Conservation (phyloP, 352 stramenopile genomes). For the Pythium aristosporum region DNA sequence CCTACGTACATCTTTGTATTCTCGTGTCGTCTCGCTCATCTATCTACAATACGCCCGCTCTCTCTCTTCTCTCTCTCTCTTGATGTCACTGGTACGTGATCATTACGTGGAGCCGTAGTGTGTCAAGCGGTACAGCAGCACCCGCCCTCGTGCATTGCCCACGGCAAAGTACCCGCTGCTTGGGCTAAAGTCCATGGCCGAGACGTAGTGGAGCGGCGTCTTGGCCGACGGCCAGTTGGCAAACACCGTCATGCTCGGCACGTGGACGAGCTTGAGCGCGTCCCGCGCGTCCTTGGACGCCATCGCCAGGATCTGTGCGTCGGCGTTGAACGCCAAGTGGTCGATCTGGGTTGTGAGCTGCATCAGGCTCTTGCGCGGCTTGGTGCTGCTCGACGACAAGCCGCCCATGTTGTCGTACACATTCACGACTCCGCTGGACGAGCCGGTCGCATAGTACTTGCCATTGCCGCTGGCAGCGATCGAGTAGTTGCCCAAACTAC, state of each 20-base stretch:
- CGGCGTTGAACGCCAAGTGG: slow-evolving; percentile 90
- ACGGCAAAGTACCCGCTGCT: slow-evolving; percentile 93
- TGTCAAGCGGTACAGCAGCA: slow-evolving; percentile 95
- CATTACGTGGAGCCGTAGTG: slow-evolving; percentile 90
- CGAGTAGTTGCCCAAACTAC: slow-evolving; percentile 82
- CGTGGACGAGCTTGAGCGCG: slow-evolving; percentile 94
- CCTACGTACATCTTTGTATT: neutral
- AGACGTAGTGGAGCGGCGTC: slow-evolving; percentile 97
- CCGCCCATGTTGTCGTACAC: slow-evolving; percentile 88
- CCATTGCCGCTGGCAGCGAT: slow-evolving; percentile 59
- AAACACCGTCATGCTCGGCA: slow-evolving; percentile 94
- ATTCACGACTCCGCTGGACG: slow-evolving; percentile 97
- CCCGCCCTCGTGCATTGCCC: slow-evolving; percentile 96
- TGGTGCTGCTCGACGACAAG: slow-evolving; percentile 38
- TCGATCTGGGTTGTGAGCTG: slow-evolving; percentile 94
- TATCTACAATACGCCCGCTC: slow-evolving; percentile 4
- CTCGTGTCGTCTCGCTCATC: slow-evolving; percentile 1
- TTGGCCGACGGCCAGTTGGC: slow-evolving; percentile 97
- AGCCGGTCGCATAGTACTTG: slow-evolving; percentile 91
- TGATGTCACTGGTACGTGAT: neutral
- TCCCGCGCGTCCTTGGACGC: slow-evolving; percentile 91
- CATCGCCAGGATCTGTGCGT: slow-evolving; percentile 95
- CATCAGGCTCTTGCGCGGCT: slow-evolving; percentile 95
- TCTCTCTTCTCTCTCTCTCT: slow-evolving; percentile 6
- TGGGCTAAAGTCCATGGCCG: slow-evolving; percentile 95